Conservation (phyloP, 2,329 filamentous ascomycete species). For the Nemania sp. region DNA sequence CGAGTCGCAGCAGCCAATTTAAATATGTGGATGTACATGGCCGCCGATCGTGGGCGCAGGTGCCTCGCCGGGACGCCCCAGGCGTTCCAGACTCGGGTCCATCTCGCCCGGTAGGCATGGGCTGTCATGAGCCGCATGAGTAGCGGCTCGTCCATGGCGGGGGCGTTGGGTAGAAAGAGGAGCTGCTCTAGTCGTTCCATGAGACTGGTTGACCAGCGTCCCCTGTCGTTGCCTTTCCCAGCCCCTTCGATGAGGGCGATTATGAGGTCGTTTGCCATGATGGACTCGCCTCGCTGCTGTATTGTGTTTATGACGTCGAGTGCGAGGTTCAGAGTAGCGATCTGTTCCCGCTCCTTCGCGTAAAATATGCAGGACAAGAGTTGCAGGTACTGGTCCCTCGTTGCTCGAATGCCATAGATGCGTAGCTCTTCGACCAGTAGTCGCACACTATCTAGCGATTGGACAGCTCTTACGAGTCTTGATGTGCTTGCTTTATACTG, state of each 20-base stretch:
- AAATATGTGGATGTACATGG: conserved; percentile 62
- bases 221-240: conserved; percentile 41
- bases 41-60: conserved; percentile 51
- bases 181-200: conserved; percentile 50
- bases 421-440: conserved; percentile 46
- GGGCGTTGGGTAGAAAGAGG: conserved; percentile 44
- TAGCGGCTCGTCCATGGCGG: conserved; percentile 46
- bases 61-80: conserved; percentile 62
- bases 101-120: conserved; percentile 54
- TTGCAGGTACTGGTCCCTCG: conserved; percentile 42
- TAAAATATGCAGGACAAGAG: conserved; percentile 48
- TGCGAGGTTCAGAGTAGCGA: conserved; percentile 45
- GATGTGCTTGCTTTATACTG: conserved; percentile 34
- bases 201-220: conserved; percentile 41
- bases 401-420: conserved; percentile 44
- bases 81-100: conserved; percentile 62
- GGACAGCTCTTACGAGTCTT: conserved; percentile 16
- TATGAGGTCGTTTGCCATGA: conserved; percentile 54
- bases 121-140: conserved; percentile 50
- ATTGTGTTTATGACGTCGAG: conserved; percentile 51
- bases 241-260: conserved; percentile 51
- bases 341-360: conserved; percentile 23
- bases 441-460: conserved; percentile 34
- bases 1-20: conserved; percentile 50
- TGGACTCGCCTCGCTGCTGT: conserved; percentile 49